A percentile compares a stretch with the other conserved stretches of the same genome.
These are phyloP conservation scores for Wickerhamiella musiphila DNA, from an alignment of 805 yeast species.

Conservation along the genomic window DNA sequence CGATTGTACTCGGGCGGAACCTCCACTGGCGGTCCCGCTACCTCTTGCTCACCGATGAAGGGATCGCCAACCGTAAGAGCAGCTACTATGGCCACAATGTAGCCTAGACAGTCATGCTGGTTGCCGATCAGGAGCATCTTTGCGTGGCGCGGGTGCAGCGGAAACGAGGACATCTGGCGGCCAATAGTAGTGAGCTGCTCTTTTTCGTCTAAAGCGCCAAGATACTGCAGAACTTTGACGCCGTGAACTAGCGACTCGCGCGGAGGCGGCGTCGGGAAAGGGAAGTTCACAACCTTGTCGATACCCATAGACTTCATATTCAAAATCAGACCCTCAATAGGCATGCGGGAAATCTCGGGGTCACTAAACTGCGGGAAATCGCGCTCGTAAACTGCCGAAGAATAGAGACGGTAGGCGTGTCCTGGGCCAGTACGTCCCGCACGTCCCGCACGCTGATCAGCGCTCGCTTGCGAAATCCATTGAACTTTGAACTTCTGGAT, in stretches of 20 bases:
- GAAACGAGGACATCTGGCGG: slow-evolving; percentile 72
- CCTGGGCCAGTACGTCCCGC: slow-evolving; percentile 99
- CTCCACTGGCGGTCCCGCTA: slow-evolving; percentile 30
- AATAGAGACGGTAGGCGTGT: slow-evolving; percentile 79
- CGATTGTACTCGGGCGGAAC: neutral
- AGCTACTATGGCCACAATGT: slow-evolving; percentile 80
- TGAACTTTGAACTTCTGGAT: slow-evolving; percentile 83
- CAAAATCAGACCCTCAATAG: slow-evolving; percentile 87
- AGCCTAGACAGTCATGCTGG: slow-evolving; percentile 71
- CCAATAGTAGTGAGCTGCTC: slow-evolving; percentile 62
- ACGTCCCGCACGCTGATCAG: slow-evolving; percentile 89
- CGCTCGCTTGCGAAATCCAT: slow-evolving; percentile 91
- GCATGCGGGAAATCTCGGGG: slow-evolving; percentile 90
- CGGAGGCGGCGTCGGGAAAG: slow-evolving; percentile 91
- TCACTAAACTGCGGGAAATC: slow-evolving; percentile 66
- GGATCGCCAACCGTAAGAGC: slow-evolving; percentile 91
- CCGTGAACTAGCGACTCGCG: slow-evolving; percentile 42
- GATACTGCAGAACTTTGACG: slow-evolving; percentile 41
- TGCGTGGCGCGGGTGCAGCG: slow-evolving; percentile 83
- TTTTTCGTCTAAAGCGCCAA: slow-evolving; percentile 59
- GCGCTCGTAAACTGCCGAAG: slow-evolving; percentile 84
- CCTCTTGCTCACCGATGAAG: slow-evolving; percentile 55
- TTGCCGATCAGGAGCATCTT: slow-evolving; percentile 78
- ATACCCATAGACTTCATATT: slow-evolving; percentile 97
- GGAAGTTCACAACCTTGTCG: slow-evolving; percentile 75